Conservation (phyloP, 768 basidiomycete genomes). For the Hygrophorus pudorinus region DNA sequence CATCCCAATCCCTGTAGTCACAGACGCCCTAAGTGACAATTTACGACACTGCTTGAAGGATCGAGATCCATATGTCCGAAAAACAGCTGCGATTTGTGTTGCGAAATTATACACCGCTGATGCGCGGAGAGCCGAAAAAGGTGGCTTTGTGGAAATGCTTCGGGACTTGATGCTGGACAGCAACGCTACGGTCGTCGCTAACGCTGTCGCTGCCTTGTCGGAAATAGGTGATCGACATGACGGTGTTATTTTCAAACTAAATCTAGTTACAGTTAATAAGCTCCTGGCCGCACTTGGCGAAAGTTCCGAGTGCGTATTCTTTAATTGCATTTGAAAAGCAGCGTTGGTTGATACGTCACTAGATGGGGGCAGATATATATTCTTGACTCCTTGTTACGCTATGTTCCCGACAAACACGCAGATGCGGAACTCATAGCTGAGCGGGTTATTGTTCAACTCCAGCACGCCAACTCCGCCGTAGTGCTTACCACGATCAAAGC, state of each 20-base stretch:
- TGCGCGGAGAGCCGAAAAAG: conserved; percentile 75
- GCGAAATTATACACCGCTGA: conserved; percentile 92
- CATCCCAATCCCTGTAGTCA: conserved; percentile 86
- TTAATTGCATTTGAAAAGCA: background rate
- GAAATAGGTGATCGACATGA: conserved; percentile 95
- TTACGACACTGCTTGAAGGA: conserved; percentile 89
- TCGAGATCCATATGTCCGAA: conserved; percentile 94
- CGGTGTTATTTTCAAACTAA: conserved; percentile 87
- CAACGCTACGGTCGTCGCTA: conserved; percentile 96
- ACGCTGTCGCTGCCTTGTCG: conserved; percentile 92
- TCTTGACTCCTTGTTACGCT: conserved; percentile 85
- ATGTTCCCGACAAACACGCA: conserved; percentile 77
- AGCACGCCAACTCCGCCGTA: conserved; percentile 99
- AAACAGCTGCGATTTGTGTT: conserved; percentile 96
- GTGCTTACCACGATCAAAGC: conserved; percentile 97
- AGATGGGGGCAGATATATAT: conserved; percentile 99
- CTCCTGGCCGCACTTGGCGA: conserved; percentile 85
- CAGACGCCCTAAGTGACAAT: conserved; percentile 79
- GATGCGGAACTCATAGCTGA: conserved; percentile 97
- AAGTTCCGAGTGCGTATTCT: conserved; percentile 82
- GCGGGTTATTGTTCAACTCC: conserved; percentile 84
- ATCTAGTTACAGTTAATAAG: conserved; percentile 80
- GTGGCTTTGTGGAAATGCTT: conserved; percentile 84
- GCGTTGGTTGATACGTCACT: conserved; percentile 11
- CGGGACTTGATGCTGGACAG: conserved; percentile 86